phyloP scores from a whole-genome alignment of 257 asterid species.

The Solanum ahanhuiri region DNA sequence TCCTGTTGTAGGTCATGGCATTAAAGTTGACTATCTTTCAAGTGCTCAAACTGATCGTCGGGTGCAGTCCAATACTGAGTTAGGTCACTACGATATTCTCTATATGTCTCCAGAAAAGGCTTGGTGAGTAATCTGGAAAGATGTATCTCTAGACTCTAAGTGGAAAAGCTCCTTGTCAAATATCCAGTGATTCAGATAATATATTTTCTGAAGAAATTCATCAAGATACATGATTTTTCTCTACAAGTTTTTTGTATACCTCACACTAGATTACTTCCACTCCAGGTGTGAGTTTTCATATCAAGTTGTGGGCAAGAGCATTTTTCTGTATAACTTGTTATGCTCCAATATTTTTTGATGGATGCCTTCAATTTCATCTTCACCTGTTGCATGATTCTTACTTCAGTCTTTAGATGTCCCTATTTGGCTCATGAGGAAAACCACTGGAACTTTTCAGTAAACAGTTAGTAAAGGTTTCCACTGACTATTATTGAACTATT shows the following conservation, averaged over 20 bases:
- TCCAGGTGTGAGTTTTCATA: not conserved
- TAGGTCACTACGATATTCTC: slow-evolving; percentile 52
- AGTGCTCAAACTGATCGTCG: slow-evolving; percentile 59
- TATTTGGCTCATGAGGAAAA: not conserved
- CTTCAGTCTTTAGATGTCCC: not conserved
- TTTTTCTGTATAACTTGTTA: not conserved
- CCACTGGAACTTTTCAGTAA: not conserved
- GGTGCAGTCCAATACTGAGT: slow-evolving; percentile 52
- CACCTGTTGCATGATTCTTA: not conserved
- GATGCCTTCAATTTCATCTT: not conserved
- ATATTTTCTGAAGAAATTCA: not conserved
- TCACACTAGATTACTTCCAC: not conserved
- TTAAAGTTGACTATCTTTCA: slow-evolving; percentile 71
- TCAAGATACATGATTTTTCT: not conserved
- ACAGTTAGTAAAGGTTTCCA: not conserved
- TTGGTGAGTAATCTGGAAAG: slow-evolving; percentile 23
- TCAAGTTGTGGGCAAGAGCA: not conserved
- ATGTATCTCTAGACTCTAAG: not conserved
- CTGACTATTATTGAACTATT: not conserved
- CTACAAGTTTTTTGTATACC: not conserved
- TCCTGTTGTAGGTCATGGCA: slow-evolving; percentile 58
- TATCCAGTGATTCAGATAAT: not conserved
- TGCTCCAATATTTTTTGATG: not conserved
- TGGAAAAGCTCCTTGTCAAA: not conserved
- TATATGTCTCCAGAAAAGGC: slow-evolving; percentile 91